Evolutionary conservation across 257 asterid species (phyloP), one percentile per base, ranked within the genome.

Genomic region (Capsicum chinense): DNA sequence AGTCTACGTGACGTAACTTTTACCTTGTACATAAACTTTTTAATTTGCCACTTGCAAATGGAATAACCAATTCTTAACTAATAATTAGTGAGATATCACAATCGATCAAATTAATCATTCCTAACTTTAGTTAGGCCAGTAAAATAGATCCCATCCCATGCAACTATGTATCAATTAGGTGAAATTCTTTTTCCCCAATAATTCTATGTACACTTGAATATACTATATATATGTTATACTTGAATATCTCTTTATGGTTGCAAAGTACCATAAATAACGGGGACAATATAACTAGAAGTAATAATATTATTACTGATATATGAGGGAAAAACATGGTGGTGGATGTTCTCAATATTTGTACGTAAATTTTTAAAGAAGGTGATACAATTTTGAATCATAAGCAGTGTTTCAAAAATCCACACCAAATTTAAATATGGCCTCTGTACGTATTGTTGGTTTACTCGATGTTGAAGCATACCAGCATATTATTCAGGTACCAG

Each of bases 91-190:
- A 47, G 42, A 73, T 26, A 19, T 73, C 42, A 12, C 11, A 47
- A 73, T 73, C 19, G 3, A 2, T n/a, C n/a, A 47, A 73, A 6
- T 71, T n/a, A 73, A 33, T 73, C 42, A 47, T 11, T 11, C 59
- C 42, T 5, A 73, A 73, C 80, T 73, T 19, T 47, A 35, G 13
- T 66, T 66, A 73, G 59, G 59, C 37, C 37, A 44, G 8, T 15
- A 70, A 11, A 70, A 70, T 9, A 44, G 79, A 70, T 69, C 33
- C 39, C 7, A 68, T 68, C n/a, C 17, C 33, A 33, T 2, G 11
- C 5, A 12, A 62, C 37, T 62, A 62, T 62, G 21, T 71, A 71
- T 47, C 80, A 47, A 71, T 73, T 73, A 17, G 42, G n/a, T 73
- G n/a, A 73, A 44, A 71, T 44, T 71, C 57, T 6, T 19, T 71